Conservation (phyloP, 306 rosid species). For the Oemleria cerasiformis region DNA sequence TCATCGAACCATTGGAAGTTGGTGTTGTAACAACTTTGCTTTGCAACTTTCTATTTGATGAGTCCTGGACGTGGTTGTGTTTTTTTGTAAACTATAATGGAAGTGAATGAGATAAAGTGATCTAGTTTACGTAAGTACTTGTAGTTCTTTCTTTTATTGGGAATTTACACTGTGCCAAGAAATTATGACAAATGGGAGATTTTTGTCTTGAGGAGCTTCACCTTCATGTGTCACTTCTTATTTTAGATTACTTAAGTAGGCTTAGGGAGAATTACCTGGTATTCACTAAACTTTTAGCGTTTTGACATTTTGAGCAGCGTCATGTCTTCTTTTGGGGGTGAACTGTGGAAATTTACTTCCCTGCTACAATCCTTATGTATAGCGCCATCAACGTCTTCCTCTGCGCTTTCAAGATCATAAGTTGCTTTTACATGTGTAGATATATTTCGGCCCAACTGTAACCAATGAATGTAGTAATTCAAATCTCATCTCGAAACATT, state of each 20-base stretch:
- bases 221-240: not conserved
- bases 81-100: no score
- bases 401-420: not conserved
- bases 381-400: not conserved
- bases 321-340: not conserved
- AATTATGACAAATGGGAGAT: not conserved
- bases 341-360: not conserved
- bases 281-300: not conserved
- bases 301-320: not conserved
- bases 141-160: no score
- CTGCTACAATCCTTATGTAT: not conserved
- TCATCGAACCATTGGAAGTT: no score
- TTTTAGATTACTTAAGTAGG: not conserved
- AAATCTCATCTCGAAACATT: not conserved
- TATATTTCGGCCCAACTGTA: not conserved
- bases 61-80: no score
- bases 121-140: no score
- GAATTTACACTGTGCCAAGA: no score
- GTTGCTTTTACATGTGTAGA: no score
- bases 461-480: not conserved
- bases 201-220: not conserved
- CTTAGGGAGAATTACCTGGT: not conserved
- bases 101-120: no score
- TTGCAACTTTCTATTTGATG: no score
- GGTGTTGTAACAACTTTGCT: no score